Base-by-base conservation (phyloP, 106 monocot species). In the Triglochin maritima region DNA sequence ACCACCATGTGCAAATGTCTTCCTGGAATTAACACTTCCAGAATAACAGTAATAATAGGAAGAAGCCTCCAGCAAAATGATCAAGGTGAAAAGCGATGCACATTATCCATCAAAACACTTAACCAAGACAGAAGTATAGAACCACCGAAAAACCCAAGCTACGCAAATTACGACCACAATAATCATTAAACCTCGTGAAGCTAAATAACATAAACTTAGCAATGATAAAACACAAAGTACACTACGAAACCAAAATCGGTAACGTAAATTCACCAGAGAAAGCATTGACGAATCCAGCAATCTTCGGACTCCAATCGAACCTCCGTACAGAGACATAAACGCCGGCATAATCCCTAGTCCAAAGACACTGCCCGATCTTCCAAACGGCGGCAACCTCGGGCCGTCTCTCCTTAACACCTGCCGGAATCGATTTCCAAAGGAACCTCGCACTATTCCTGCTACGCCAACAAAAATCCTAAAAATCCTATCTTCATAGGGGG, bases 331-430 rank as follows among this genome's bases (percentile, higher is more conserved):
- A 81, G 42, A 5, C 57, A 50, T 90, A 80, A 51, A 95, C 90
- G 11, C 87, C 90, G 3, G 87, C 71, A 63, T 87, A 83, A 62
- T 90, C 87, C 56, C 83, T 62, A 49, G 71, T 87, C 95, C 95
- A 95, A 3, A 95, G 74, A 56, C 90, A 87, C 76, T 95, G 90
- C 64, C 90, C 95, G 45, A 95, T 95, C 75, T 72, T 95, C 95
- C 95, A 95, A 46, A 76, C 95, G 0, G 87, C 85, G 4, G 60
- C 70, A 14, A 85, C 57, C 73, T 95, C 95, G n/a, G 81, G 81
- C 41, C 62, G 64, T 15, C 66, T 70, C 79, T 90, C 90, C 53
- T 95, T 95, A 47, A 90, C 61, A 53, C 59, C 68, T 51, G 71
- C 71, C 0, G 95, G 87, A 44, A 87, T 79, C 47, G 95, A 85